phyloP scores from a whole-genome alignment of 768 basidiomycete species.

The Mycena rebaudengoi region DNA sequence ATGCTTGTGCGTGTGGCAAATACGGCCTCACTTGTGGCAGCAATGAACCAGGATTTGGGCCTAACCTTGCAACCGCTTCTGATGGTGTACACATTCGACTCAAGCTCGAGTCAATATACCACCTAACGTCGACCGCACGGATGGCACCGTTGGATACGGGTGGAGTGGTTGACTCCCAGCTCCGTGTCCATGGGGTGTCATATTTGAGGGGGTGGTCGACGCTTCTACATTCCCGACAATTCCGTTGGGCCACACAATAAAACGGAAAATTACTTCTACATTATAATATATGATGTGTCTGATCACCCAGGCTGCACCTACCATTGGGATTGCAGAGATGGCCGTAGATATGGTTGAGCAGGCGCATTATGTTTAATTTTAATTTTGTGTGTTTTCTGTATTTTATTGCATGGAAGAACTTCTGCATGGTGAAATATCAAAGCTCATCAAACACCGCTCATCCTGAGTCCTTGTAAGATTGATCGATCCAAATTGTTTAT shows the following conservation, averaged over 20 bases:
- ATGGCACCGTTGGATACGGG: not conserved
- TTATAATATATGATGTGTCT: too few species aligned
- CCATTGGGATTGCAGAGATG: not conserved
- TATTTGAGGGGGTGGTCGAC: slow-evolving; percentile 1
- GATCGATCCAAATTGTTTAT: too few species aligned
- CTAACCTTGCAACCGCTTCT: not conserved
- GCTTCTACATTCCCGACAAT: slow-evolving; percentile 9
- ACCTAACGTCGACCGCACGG: slow-evolving; percentile 2
- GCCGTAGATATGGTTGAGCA: not conserved
- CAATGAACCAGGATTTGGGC: not conserved
- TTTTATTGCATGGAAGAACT: too few species aligned
- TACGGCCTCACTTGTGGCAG: too few species aligned
- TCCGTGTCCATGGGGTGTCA: not conserved
- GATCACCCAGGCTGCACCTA: not conserved
- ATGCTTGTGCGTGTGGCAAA: not conserved
- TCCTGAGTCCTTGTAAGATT: too few species aligned
- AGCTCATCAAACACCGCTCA: too few species aligned
- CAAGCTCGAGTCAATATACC: slow-evolving; percentile 1
- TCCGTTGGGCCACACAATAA: slow-evolving; percentile 1
- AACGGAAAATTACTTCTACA: too few species aligned
- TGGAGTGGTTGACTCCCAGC: not conserved
- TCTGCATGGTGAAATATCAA: too few species aligned
- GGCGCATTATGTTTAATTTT: too few species aligned
- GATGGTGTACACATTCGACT: not conserved
- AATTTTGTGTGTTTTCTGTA: too few species aligned